Base-by-base conservation (phyloP, 2,329 filamentous ascomycete species). In the Pseudocercospora crystallina region DNA sequence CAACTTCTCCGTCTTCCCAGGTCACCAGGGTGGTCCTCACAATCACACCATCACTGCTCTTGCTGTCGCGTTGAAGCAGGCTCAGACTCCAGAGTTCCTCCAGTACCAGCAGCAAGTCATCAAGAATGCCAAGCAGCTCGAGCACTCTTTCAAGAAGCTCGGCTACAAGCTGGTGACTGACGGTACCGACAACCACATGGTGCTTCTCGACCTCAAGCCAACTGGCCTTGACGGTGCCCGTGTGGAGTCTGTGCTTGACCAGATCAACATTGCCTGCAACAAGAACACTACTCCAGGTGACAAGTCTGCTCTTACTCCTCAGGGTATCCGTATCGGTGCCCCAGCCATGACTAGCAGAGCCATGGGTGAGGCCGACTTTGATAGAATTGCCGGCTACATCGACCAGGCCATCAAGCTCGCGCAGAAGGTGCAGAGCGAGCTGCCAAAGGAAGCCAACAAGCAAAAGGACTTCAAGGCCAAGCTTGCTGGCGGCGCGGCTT, bases 31-130 rank as follows among this genome's bases (percentile, higher is more conserved):
- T 69, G 94, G 94, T 30, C 94, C 94, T 46, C 94, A 99, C 82
- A 99, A 99, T 80, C 94, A 99, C 83, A 99, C 94, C 70, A 99
- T 99, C 76, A 97, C 92, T 56, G 94, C 94, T 43, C 82, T 99
- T 57, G 86, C 94, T 32, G 94, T 99, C 52, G 94, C 94, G 38
- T 81, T 99, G 60, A 91, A 96, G 78, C 94, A 99, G 78, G 92
- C 94, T 17, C 85, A 90, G 63, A 86, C 83, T 44, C 84, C 87
- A 48, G 92, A 97, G 62, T 99, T 97, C 83, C 88, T 88, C 77
- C 80, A 85, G 56, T 99, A 99, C 80, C 94, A 99, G 76, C 76
- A 91, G 73, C 86, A 91, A 71, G 94, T 99, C 29, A 79, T 97
- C 50, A 81, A 86, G 72, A 99, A 99, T 73, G 92, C 94, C 65